Evolutionary conservation across 2,329 filamentous ascomycete genomes (phyloP).

Genomic region (Ophiosphaerella korrae): DNA sequence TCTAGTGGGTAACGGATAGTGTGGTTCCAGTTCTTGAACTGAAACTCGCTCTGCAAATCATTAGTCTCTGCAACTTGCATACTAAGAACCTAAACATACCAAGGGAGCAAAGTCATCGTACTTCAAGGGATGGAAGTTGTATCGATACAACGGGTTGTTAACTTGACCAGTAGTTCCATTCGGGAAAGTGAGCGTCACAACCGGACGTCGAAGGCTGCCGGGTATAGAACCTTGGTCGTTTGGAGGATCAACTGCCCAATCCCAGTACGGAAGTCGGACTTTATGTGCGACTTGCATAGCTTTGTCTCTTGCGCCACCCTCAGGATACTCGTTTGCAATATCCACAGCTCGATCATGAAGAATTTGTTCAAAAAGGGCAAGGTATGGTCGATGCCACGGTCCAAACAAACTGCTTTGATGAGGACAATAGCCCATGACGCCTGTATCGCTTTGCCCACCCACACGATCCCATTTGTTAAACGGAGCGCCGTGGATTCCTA

Average conservation of each 20-base stretch:
- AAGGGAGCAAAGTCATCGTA: conserved; percentile 33
- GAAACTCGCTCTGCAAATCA: conserved; percentile 25
- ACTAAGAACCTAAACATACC: conserved; percentile 14
- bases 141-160: conserved; percentile 35
- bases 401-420: conserved; percentile 38
- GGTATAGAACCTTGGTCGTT: conserved; percentile 35
- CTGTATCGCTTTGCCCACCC: conserved; percentile 24
- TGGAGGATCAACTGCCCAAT: conserved; percentile 38
- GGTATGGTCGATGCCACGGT: conserved; percentile 41
- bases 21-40: conserved; percentile 42
- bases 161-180: conserved; percentile 33
- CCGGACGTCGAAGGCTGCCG: conserved; percentile 22
- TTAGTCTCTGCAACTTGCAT: neutral
- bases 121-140: conserved; percentile 37
- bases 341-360: conserved; percentile 36
- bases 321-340: conserved; percentile 35
- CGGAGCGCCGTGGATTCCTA: conserved; percentile 41
- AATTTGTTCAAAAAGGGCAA: conserved; percentile 41
- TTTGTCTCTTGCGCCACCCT: conserved; percentile 25
- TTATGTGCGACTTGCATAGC: conserved; percentile 29
- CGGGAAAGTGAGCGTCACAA: conserved; percentile 29
- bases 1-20: conserved; percentile 35
- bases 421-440: conserved; percentile 37
- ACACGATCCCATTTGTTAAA: conserved; percentile 36
- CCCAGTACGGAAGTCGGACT: conserved; percentile 43